phyloP scores from a whole-genome alignment of 306 rosid genomes.

The Sicyos baderoa region DNA sequence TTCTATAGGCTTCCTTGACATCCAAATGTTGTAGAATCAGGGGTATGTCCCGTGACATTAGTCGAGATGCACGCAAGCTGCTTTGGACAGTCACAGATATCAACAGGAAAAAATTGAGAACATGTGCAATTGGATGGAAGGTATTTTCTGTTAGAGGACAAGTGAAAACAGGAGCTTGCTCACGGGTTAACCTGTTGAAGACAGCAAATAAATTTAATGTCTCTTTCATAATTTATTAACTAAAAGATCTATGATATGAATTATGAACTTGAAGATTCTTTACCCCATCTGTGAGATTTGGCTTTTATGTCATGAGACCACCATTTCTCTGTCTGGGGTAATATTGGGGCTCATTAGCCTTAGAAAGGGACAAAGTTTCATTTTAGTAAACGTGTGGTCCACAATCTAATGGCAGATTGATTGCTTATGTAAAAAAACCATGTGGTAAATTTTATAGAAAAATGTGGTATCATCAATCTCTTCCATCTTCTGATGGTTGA shows the following conservation, averaged over 20 bases:
- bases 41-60: no score
- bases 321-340: conserved; percentile 7
- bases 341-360: conserved; percentile 8
- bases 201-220: conserved; percentile 1
- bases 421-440: conserved; percentile 1
- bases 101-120: no score
- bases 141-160: conserved; percentile 4
- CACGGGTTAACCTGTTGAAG: conserved; percentile 16
- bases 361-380: not conserved
- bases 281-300: conserved; percentile 6
- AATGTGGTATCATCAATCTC: not conserved
- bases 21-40: no score
- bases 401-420: conserved; percentile 1
- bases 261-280: conserved; percentile 15
- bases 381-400: not conserved
- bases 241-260: not conserved
- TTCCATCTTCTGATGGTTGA: not conserved
- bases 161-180: conserved; percentile 1
- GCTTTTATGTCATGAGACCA: conserved; percentile 21
- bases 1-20: no score
- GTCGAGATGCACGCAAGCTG: no score
- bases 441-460: not conserved
- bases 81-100: no score
- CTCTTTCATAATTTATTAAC: conserved; percentile 15
- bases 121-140: conserved; percentile 4